Evolutionary conservation across 2,329 filamentous ascomycete species (phyloP), one percentile per base, ranked within the genome.

Genomic region (Ceratocystis lukuohia): DNA sequence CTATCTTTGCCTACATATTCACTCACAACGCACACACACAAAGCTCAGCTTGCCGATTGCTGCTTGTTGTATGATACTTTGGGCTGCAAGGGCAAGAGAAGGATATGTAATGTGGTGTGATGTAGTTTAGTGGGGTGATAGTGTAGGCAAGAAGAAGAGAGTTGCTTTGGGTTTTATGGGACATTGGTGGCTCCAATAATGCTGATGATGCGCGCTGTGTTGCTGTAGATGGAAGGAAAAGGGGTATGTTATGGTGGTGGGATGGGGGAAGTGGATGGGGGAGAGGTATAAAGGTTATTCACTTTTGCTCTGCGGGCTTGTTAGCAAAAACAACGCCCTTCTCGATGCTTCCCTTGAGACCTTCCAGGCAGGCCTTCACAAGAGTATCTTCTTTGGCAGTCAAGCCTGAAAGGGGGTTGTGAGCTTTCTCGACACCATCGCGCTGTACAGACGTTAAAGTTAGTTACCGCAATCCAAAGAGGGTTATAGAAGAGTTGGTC

Each of bases 321-420:
- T 89, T 83, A 77, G 87, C 87, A 76, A 97, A 99, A 75, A 87
- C 85, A 75, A 96, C 81, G 75, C 94, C 94, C 86, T 97, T 96
- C 74, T 84, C 80, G 76, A 99, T 96, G 81, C 97, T 97, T 80
- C 85, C 87, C 82, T 91, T 88, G 70, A 97, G 85, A 71, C 88
- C 93, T 72, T 84, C 80, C 75, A 89, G 82, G 76, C 83, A 85
- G 74, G 84, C 87, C 73, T 88, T 81, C 72, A 97, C 83, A 70
- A 97, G 85, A 73, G 83, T 85, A 87, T 96, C 89, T 85, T 97
- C 94, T 79, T 91, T 85, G 61, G 91, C 88, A 74, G 88, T 91
- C 74, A 91, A 85, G 70, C 82, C 82, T 72, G 81, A 82, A 71
- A 97, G 82, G 70, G 91, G 83, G 79, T 97, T 91, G 74, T 82